Percentiles rank a stretch among this genome's conserved stretches.
These are phyloP conservation scores for Fraxinus angustifolia DNA, from an alignment of 305 asterid species.

Conservation along the genomic window DNA sequence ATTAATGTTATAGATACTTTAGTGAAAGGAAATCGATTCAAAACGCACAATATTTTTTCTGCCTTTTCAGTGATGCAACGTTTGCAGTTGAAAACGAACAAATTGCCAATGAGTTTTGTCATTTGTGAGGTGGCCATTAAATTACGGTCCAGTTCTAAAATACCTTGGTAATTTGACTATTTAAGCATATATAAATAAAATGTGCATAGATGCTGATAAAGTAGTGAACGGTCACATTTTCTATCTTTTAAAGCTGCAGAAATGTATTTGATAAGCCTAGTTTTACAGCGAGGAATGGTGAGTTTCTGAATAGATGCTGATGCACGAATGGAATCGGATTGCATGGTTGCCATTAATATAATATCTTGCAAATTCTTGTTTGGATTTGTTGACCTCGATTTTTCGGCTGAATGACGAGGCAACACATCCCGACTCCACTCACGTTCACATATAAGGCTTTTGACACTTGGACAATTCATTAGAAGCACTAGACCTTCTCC, in stretches of 20 bases:
- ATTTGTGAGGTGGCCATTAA: too few relatives aligned
- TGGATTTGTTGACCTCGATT: background rate
- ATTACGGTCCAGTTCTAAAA: too few relatives aligned
- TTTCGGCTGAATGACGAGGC: too few relatives aligned
- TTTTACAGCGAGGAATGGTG: slow-evolving; percentile 25
- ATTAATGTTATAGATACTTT: background rate
- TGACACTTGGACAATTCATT: too few relatives aligned
- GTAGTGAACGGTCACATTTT: background rate
- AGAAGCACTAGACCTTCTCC: too few relatives aligned
- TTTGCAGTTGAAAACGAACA: slow-evolving; percentile 18
- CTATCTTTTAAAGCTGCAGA: background rate
- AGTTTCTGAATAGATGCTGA: slow-evolving; percentile 34
- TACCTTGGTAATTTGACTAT: background rate
- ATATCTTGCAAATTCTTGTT: background rate
- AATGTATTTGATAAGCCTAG: slow-evolving; percentile 7
- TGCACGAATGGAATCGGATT: slow-evolving; percentile 32
- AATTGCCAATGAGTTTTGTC: background rate
- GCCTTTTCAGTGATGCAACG: background rate
- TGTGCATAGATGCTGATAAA: background rate
- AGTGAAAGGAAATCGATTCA: slow-evolving; percentile 19
- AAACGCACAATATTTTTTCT: slow-evolving; percentile 14
- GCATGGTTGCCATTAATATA: slow-evolving; percentile 10
- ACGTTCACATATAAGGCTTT: too few relatives aligned
- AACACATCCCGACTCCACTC: too few relatives aligned
- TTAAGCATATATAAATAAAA: slow-evolving; percentile 21